phyloP scores from a whole-genome alignment of 2,329 filamentous ascomycete species.

The Fusarium abutilonis region DNA sequence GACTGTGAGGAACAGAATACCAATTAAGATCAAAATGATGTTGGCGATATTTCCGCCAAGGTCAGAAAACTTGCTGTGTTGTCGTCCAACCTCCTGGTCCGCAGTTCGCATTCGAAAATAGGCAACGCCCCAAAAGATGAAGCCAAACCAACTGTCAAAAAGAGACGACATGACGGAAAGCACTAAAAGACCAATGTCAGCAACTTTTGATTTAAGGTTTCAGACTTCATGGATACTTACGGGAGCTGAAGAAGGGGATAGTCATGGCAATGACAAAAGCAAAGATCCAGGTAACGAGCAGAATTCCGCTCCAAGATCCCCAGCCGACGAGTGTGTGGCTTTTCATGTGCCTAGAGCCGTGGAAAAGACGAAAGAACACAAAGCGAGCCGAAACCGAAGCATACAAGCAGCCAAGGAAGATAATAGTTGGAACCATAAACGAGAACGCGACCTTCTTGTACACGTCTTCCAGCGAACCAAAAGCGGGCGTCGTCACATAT shows the following conservation, averaged over 20 bases:
- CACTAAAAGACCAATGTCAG: constrained; percentile 52
- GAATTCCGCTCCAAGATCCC: constrained; percentile 78
- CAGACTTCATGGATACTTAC: constrained; percentile 51
- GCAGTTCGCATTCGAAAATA: constrained; percentile 79
- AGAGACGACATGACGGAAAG: constrained; percentile 84
- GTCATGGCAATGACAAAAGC: constrained; percentile 93
- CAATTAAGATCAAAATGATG: constrained; percentile 75
- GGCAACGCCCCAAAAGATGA: constrained; percentile 92
- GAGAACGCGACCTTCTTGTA: constrained; percentile 92
- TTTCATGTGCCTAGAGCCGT: constrained; percentile 79
- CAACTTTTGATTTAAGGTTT: too few species aligned
- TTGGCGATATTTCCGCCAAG: constrained; percentile 72
- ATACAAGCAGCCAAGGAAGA: constrained; percentile 91
- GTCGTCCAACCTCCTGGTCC: constrained; percentile 64
- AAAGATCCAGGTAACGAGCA: constrained; percentile 77
- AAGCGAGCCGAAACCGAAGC: constrained; percentile 90
- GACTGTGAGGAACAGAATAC: constrained; percentile 81
- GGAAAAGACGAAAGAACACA: constrained; percentile 89
- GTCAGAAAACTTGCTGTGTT: constrained; percentile 61
- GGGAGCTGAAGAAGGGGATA: constrained; percentile 90
- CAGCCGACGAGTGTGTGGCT: constrained; percentile 85
- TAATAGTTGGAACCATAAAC: constrained; percentile 94
- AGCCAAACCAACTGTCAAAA: constrained; percentile 93
- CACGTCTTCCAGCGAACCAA: constrained; percentile 80
- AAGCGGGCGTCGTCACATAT: constrained; percentile 88